Evolutionary conservation across 805 yeast species (phyloP), one percentile per base, ranked within the genome.

Genomic region (Candida wancherniae): DNA sequence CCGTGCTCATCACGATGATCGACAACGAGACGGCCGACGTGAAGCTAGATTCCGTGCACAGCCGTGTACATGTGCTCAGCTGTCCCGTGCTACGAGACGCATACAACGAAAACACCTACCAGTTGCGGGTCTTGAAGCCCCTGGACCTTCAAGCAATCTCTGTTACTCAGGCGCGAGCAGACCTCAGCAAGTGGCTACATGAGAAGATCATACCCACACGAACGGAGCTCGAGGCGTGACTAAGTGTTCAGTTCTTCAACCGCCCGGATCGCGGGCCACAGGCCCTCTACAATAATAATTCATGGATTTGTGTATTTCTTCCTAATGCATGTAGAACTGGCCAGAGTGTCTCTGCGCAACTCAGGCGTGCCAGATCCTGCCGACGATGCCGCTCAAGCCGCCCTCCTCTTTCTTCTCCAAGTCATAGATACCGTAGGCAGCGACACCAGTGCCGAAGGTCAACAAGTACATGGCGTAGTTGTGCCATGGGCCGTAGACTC

Each of bases 401-500:
- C 77, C 78, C 21, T 45, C 47, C 47, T 72, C 77, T 40, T 69
- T 70, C 30, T 77, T 71, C 58, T 83, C 92, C 36, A 83, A 62
- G 38, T 71, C 64, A 55, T 80, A 84, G 26, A 82, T 53, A 34
- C 94, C 94, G 55, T 80, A 84, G 14, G 77, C 73, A 11, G 80
- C 75, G 23, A 81, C 58, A 15, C 71, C 69, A 15, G 84, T 68
- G 26, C 92, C 90, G 15, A 77, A 53, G 22, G 77, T 65, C 50
- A 84, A 65, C 28, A 77, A 50, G 44, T 70, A 68, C 71, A 73
- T 73, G 34, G 84, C 83, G 37, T 55, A 56, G 36, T 63, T 67
- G 58, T 81, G 84, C 70, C 73, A 69, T 19, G 66, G 42, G 10
- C 88, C 87, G 48, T 72, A 84, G 20, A 77, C 84, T 63, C 90